A percentile compares a stretch with the other conserved stretches of the same genome.
Evolutionary conservation across 306 rosid species (phyloP).

Genomic region (Vigna unguiculata): DNA sequence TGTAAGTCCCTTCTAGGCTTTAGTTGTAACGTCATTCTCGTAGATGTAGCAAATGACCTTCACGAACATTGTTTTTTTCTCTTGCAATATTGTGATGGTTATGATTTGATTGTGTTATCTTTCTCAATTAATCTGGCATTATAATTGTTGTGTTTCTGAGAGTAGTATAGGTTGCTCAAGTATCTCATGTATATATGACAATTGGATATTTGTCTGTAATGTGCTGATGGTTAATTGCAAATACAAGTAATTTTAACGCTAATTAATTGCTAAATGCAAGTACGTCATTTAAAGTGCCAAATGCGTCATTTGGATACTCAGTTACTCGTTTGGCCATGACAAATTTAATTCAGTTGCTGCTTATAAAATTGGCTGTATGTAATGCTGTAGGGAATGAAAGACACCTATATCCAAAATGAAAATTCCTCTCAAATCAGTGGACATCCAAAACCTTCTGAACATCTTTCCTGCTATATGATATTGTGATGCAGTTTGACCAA

Average conservation of each 20-base stretch:
- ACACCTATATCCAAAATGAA: conserved; percentile 2
- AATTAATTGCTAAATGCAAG: conserved; percentile 21
- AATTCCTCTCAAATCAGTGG: neutral
- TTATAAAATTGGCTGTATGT: conserved; percentile 17
- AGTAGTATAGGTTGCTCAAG: conserved; percentile 32
- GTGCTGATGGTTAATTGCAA: neutral
- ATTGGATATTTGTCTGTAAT: conserved; percentile 38
- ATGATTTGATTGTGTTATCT: conserved; percentile 29
- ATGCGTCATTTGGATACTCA: neutral
- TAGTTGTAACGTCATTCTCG: conserved; percentile 42
- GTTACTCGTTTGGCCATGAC: conserved; percentile 7
- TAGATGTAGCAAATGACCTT: conserved; percentile 53
- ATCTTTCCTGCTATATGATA: neutral
- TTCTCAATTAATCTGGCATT: conserved; percentile 42
- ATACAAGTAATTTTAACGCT: conserved; percentile 23
- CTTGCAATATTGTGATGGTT: conserved; percentile 50
- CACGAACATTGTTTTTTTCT: conserved; percentile 44
- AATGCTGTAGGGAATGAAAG: neutral
- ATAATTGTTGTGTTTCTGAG: conserved; percentile 34
- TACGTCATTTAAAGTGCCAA: conserved; percentile 4
- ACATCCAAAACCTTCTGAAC: neutral
- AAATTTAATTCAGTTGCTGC: conserved; percentile 3
- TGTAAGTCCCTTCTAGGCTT: conserved; percentile 32
- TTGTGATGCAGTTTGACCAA: neutral
- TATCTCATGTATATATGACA: conserved; percentile 41